These are phyloP conservation scores for Fusarium euwallaceae DNA, from an alignment of 2,329 filamentous ascomycete species.

Conservation along the genomic window DNA sequence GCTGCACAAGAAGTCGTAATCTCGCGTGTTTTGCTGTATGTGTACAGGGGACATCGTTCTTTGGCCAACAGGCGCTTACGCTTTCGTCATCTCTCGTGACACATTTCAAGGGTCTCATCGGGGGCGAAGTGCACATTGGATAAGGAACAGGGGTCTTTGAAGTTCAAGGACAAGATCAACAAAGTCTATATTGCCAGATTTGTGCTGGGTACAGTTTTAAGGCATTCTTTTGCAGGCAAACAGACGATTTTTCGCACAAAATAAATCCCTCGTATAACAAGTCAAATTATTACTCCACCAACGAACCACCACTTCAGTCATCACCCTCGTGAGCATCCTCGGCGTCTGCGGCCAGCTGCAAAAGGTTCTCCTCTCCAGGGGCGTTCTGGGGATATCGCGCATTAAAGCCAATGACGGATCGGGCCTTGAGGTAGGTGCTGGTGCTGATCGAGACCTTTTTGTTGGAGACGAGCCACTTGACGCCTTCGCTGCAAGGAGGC, in stretches of 20 bases:
- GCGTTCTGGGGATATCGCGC: constrained; percentile 66
- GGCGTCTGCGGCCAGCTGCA: constrained; percentile 6
- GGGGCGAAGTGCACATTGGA: not conserved
- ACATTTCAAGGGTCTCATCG: not conserved
- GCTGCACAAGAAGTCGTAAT: not conserved
- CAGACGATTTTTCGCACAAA: not conserved
- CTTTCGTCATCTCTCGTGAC: not conserved
- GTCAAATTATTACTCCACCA: not conserved
- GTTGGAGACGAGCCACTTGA: constrained; percentile 66
- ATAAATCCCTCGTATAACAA: not conserved
- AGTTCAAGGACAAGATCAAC: not conserved
- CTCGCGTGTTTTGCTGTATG: not conserved
- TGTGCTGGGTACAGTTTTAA: not conserved
- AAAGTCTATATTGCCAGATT: not conserved
- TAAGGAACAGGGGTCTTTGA: not conserved
- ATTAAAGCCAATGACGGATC: constrained; percentile 68
- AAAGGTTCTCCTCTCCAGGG: constrained; percentile 55
- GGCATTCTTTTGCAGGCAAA: not conserved
- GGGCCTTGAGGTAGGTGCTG: constrained; percentile 63
- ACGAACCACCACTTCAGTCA: not conserved
- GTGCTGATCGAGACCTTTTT: constrained; percentile 62
- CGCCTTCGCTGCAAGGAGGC: constrained; percentile 70
- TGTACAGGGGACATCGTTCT: not conserved
- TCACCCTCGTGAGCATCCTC: not conserved
- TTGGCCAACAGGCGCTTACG: not conserved